Conservation (phyloP, 2,329 filamentous ascomycete genomes). For the Tolypocladium inflatum region DNA sequence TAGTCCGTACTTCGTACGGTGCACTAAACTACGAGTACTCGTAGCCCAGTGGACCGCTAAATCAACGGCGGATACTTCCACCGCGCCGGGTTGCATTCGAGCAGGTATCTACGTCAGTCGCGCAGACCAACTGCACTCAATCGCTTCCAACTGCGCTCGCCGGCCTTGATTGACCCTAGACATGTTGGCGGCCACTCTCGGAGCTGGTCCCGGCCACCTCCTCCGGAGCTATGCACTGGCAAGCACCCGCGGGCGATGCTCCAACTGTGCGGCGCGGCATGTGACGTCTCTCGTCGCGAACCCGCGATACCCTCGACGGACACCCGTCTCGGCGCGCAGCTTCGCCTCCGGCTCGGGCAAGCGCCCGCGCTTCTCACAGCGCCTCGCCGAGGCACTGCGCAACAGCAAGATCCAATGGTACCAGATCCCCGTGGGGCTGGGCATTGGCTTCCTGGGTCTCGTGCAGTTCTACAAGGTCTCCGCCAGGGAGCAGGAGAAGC, state of each 20-base stretch:
- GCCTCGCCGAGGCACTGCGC: slow-evolving; percentile 38
- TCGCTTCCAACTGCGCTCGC: background rate
- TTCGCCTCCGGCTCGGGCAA: slow-evolving; percentile 30
- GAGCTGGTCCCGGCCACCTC: slow-evolving; percentile 23
- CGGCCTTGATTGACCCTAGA: slow-evolving; percentile 2
- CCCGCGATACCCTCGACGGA: slow-evolving; percentile 13
- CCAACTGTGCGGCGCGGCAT: slow-evolving; percentile 12
- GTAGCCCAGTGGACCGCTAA: background rate
- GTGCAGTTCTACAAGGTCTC: slow-evolving; percentile 76
- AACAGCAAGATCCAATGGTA: slow-evolving; percentile 69
- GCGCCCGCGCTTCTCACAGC: slow-evolving; percentile 40
- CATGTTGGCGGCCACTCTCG: slow-evolving; percentile 23
- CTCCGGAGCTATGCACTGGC: slow-evolving; percentile 20
- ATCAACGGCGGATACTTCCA: background rate
- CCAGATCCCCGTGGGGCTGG: slow-evolving; percentile 78
- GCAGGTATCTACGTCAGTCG: background rate
- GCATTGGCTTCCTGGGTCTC: slow-evolving; percentile 73
- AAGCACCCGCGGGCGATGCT: slow-evolving; percentile 18
- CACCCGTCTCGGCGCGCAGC: slow-evolving; percentile 15
- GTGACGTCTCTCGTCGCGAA: slow-evolving; percentile 2
- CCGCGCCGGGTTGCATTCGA: background rate
- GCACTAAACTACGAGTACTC: too few relatives aligned
- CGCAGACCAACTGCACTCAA: background rate
- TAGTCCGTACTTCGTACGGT: too few relatives aligned
- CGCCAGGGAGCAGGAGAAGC: slow-evolving; percentile 42